These are phyloP conservation scores for Thermothielavioides terrestris DNA, from an alignment of 495 filamentous ascomycete genomes.

Conservation along the genomic window DNA sequence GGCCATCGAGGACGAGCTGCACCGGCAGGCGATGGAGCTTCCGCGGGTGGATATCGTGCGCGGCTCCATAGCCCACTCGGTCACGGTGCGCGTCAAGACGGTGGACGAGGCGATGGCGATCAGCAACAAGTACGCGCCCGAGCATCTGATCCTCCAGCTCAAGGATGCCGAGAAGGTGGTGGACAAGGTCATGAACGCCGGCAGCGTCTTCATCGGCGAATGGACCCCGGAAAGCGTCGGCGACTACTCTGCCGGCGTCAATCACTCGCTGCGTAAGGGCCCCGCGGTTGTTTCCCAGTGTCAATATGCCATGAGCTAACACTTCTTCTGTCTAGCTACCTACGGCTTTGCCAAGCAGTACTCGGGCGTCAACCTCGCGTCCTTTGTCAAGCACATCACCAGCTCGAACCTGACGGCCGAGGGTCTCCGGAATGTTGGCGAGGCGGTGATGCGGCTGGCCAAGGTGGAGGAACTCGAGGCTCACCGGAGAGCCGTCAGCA, in stretches of 20 bases:
- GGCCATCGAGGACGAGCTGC: conserved; percentile 85
- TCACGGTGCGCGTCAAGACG: conserved; percentile 73
- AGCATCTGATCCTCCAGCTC: conserved; percentile 91
- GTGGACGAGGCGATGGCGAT: conserved; percentile 77
- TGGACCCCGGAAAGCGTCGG: conserved; percentile 98
- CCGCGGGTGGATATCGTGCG: conserved; percentile 88
- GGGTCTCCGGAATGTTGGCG: conserved; percentile 72
- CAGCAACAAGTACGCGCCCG: conserved; percentile 93
- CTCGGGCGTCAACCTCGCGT: conserved; percentile 90
- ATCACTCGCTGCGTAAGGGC: conserved; percentile 87
- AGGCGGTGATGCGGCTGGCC: conserved; percentile 87
- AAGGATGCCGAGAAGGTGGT: conserved; percentile 62
- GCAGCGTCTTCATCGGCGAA: conserved; percentile 86
- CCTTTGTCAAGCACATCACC: conserved; percentile 95
- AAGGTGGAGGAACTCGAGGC: conserved; percentile 93
- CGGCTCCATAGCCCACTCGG: conserved; percentile 82
- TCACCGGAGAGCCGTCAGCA: conserved; percentile 83
- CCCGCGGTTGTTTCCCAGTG: not conserved
- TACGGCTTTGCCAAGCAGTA: conserved; percentile 98
- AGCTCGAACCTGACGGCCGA: conserved; percentile 80
- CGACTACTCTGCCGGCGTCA: conserved; percentile 95
- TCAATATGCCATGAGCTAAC: conserved; percentile 6
- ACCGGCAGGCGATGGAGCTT: conserved; percentile 77
- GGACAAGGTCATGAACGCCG: conserved; percentile 80
- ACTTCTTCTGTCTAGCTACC: conserved; percentile 69